phyloP scores from a whole-genome alignment of 2,329 filamentous ascomycete genomes.

The Colletotrichum sansevieriae region DNA sequence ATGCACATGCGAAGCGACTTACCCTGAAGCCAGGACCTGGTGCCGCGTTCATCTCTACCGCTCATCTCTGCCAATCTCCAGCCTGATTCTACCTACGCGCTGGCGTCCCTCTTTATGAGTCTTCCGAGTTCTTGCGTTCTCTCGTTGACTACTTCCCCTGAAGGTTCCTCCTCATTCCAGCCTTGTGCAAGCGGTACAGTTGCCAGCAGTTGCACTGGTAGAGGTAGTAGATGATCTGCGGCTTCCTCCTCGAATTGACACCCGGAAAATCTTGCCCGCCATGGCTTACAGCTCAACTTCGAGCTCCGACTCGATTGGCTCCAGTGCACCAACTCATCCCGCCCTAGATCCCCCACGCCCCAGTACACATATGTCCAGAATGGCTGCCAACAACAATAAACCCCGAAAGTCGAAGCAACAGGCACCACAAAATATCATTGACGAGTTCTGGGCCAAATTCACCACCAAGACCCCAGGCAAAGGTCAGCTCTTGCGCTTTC shows the following conservation, averaged over 20 bases:
- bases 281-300: conserved; percentile 31
- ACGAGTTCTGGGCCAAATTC: conserved; percentile 81
- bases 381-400: conserved; percentile 32
- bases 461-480: conserved; percentile 79
- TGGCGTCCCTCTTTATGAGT: not conserved
- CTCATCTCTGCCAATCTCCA: not conserved
- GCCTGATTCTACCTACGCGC: not conserved
- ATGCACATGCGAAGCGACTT: too few species aligned
- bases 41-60: not conserved
- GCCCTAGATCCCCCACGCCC: conserved; percentile 6
- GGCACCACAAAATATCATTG: conserved; percentile 75
- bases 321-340: conserved; percentile 1
- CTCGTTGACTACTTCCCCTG: too few species aligned
- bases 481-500: conserved; percentile 53
- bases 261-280: not conserved
- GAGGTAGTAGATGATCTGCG: not conserved
- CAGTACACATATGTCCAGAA: conserved; percentile 29
- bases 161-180: too few species aligned
- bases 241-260: too few species aligned
- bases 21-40: too few species aligned
- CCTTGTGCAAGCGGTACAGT: too few species aligned
- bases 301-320: conserved; percentile 18
- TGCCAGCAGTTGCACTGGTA: conserved; percentile 1
- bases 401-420: conserved; percentile 58
- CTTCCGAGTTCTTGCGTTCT: not conserved